These are phyloP conservation scores for Pleomassaria siparia DNA, from an alignment of 2,329 filamentous ascomycete genomes.

Conservation along the genomic window DNA sequence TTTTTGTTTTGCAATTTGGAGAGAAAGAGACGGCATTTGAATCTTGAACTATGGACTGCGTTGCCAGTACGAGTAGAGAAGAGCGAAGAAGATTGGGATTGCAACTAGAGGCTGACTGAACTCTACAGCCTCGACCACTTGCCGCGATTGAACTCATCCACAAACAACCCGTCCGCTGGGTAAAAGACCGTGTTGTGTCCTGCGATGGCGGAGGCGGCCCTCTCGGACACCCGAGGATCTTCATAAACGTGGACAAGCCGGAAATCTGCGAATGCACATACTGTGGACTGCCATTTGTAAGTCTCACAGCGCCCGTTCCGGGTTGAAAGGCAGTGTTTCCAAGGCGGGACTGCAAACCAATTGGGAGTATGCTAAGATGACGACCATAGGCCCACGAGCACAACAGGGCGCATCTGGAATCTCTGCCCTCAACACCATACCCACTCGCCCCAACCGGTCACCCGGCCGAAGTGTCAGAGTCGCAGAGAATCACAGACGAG, in stretches of 20 bases:
- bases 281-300: conserved; percentile 89
- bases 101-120: conserved; percentile 20
- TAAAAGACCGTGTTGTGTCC: conserved; percentile 74
- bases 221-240: conserved; percentile 86
- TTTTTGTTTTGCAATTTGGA: conserved; percentile 4
- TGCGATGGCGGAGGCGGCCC: conserved; percentile 94
- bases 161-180: conserved; percentile 92
- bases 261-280: conserved; percentile 90
- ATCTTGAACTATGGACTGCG: too few relatives aligned
- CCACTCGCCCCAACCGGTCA: conserved; percentile 68
- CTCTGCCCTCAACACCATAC: conserved; percentile 77
- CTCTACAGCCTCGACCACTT: conserved; percentile 73
- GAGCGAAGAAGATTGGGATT: conserved; percentile 6
- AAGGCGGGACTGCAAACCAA: background rate
- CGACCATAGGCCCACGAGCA: conserved; percentile 78
- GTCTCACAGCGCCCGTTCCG: conserved; percentile 43
- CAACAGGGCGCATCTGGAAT: conserved; percentile 80
- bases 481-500: conserved; percentile 61
- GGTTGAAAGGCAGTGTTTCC: background rate
- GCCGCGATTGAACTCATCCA: conserved; percentile 96
- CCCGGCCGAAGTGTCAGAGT: conserved; percentile 60
- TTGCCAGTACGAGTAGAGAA: background rate
- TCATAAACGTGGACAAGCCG: conserved; percentile 97
- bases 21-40: too few relatives aligned
- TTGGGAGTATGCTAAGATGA: conserved; percentile 12